These are phyloP conservation scores for Aphanomyces stellatus DNA, from an alignment of 352 stramenopile genomes.

Conservation along the genomic window DNA sequence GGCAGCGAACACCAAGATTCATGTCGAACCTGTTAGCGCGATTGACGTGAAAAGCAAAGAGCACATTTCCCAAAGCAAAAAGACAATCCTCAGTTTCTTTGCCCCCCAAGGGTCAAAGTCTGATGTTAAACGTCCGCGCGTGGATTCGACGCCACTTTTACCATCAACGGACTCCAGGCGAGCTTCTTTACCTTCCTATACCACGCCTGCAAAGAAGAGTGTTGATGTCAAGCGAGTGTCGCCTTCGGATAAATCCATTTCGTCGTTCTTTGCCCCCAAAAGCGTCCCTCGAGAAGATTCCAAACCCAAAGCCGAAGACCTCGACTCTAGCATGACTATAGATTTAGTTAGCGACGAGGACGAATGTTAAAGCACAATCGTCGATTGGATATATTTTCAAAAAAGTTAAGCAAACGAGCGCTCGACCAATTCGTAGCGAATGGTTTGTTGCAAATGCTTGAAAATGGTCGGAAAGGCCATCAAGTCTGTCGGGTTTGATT, in stretches of 20 bases:
- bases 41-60: conserved; percentile 1
- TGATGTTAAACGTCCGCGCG: background rate
- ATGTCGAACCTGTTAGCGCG: conserved; percentile 3
- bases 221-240: background rate
- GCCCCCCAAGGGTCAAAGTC: background rate
- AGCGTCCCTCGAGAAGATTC: background rate
- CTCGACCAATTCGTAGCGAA: conserved; percentile 43
- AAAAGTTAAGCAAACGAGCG: conserved; percentile 54
- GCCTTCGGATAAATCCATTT: background rate
- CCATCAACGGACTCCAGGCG: no score
- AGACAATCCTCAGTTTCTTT: conserved; percentile 14
- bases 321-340: background rate
- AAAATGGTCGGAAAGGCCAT: conserved; percentile 83
- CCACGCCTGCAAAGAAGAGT: background rate
- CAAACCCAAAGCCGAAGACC: background rate
- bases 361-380: background rate
- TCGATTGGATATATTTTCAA: background rate
- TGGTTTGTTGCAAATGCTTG: conserved; percentile 61
- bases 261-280: background rate
- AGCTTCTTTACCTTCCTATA: background rate
- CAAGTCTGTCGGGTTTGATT: conserved; percentile 68
- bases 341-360: conserved; percentile 19
- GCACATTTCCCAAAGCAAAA: background rate
- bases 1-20: background rate
- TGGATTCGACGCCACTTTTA: background rate